Evolutionary conservation across 1,139 yeast genomes (phyloP).

Genomic region (Nakaseomyces bracarensis): DNA sequence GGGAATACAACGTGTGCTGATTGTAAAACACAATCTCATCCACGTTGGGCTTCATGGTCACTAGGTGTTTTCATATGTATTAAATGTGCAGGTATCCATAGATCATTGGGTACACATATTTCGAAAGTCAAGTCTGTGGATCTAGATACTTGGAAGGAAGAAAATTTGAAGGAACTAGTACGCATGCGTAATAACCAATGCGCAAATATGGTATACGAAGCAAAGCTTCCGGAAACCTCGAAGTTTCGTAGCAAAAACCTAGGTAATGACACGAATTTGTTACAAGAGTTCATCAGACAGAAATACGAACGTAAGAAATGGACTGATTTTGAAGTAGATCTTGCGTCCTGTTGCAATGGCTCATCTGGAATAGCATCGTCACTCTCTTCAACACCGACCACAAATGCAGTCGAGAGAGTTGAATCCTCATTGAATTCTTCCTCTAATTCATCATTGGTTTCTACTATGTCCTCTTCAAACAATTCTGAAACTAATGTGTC

Average conservation of each 20-base stretch:
- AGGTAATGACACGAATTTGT: conserved; percentile 72
- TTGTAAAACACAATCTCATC: conserved; percentile 81
- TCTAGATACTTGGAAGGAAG: conserved; percentile 94
- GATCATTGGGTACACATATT: conserved; percentile 93
- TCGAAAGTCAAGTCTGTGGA: conserved; percentile 83
- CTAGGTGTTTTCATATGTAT: conserved; percentile 89
- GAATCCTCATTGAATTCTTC: not conserved
- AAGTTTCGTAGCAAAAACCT: conserved; percentile 42
- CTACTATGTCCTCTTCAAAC: conserved; percentile 9
- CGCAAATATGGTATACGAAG: conserved; percentile 79
- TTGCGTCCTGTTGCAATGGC: not conserved
- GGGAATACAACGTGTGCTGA: conserved; percentile 80
- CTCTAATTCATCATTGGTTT: not conserved
- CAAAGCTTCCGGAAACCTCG: conserved; percentile 44
- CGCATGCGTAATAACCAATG: conserved; percentile 71
- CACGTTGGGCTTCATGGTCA: conserved; percentile 98
- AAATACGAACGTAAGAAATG: conserved; percentile 88
- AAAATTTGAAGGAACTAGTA: conserved; percentile 74
- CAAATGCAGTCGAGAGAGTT: too few species aligned
- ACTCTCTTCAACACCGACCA: too few species aligned
- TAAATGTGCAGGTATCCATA: conserved; percentile 87
- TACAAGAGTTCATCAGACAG: conserved; percentile 82
- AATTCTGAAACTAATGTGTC: conserved; percentile 6
- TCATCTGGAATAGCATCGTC: too few species aligned
- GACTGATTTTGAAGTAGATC: conserved; percentile 35